Conservation (phyloP, 805 yeast genomes). For the Candida silvatica region DNA sequence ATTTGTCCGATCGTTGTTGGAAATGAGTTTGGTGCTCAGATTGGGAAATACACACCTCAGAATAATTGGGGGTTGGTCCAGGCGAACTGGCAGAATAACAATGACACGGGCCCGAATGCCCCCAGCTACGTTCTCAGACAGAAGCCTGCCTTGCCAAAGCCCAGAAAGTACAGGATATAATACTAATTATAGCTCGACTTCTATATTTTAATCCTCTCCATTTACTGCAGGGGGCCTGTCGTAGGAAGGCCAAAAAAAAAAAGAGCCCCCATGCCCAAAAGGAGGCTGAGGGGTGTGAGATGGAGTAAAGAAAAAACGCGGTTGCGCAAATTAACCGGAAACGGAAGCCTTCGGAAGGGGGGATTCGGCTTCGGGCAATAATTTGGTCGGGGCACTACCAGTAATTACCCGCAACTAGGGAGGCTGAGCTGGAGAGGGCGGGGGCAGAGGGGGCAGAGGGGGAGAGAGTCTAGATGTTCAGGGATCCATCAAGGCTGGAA, state of each 20-base stretch:
- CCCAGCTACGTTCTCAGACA: conserved; percentile 33
- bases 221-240: no score
- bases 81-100: conserved; percentile 51
- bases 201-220: no score
- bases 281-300: not conserved
- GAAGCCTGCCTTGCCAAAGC: conserved; percentile 17
- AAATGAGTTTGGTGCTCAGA: conserved; percentile 5
- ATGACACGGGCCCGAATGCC: conserved; percentile 57
- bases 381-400: no score
- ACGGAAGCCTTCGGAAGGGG: not conserved
- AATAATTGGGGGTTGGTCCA: conserved; percentile 37
- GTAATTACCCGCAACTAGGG: no score
- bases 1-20: conserved; percentile 38
- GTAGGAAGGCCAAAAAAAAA: no score
- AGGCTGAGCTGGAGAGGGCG: no score
- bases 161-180: conserved; percentile 20
- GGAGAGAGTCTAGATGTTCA: no score
- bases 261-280: not conserved
- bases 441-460: no score
- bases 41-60: conserved; percentile 11
- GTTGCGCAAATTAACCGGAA: not conserved
- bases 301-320: not conserved
- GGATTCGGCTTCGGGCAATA: no score
- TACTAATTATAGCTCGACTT: no score
- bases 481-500: no score